phyloP scores from a whole-genome alignment of 305 asterid species.

The Andrographis paniculata region DNA sequence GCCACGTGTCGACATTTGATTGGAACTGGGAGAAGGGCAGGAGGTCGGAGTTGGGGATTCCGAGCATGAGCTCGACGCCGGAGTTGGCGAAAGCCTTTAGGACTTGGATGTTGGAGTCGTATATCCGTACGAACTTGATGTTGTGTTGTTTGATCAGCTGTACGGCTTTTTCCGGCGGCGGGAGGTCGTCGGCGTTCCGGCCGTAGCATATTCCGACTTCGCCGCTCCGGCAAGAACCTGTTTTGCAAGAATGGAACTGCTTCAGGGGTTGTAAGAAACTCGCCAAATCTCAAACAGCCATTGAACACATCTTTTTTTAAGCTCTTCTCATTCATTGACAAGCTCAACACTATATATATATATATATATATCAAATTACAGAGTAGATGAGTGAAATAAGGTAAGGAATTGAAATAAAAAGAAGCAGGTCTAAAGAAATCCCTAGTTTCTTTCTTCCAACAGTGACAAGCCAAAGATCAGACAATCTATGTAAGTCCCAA shows the following conservation, averaged over 20 bases:
- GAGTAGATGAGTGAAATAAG: too few relatives aligned
- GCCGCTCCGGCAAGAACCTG: conserved; percentile 61
- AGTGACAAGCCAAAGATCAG: too few relatives aligned
- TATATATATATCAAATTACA: too few relatives aligned
- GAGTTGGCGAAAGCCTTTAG: conserved; percentile 89
- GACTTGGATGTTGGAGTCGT: conserved; percentile 86
- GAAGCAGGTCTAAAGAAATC: too few relatives aligned
- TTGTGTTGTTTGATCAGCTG: conserved; percentile 74
- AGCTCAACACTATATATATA: too few relatives aligned
- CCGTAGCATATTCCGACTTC: conserved; percentile 86
- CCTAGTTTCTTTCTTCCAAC: too few relatives aligned
- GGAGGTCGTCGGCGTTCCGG: conserved; percentile 92
- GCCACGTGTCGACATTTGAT: conserved; percentile 88
- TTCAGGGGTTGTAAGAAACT: not conserved
- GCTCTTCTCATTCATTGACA: too few relatives aligned
- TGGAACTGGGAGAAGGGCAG: conserved; percentile 83
- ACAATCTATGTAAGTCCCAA: too few relatives aligned
- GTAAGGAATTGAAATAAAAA: too few relatives aligned
- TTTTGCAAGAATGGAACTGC: not conserved
- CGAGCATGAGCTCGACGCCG: conserved; percentile 81
- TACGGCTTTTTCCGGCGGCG: conserved; percentile 87
- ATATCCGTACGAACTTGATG: conserved; percentile 60
- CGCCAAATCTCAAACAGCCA: not conserved
- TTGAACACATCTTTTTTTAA: not conserved
- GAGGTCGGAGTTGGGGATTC: conserved; percentile 79